These are phyloP conservation scores for Glutinoglossum americanum DNA, from an alignment of 495 filamentous ascomycete genomes.

Conservation along the genomic window DNA sequence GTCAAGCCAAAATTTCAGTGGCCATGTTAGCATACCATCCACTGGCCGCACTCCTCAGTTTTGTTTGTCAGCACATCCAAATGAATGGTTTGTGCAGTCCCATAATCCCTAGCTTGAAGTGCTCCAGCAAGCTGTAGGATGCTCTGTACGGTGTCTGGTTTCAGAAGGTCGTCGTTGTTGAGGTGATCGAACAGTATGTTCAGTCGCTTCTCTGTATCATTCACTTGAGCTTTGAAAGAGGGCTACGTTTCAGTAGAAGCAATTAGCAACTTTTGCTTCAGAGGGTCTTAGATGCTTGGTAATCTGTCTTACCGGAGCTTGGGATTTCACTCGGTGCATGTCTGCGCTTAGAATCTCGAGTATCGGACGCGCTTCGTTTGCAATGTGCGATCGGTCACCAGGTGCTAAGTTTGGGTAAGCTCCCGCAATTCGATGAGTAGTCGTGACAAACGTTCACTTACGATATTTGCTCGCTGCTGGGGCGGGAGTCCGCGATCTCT, in stretches of 20 bases:
- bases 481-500: slow-evolving; percentile 19
- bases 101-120: slow-evolving; percentile 50
- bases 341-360: slow-evolving; percentile 64
- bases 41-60: slow-evolving; percentile 69
- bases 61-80: slow-evolving; percentile 63
- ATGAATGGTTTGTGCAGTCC: slow-evolving; percentile 52
- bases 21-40: slow-evolving; percentile 54
- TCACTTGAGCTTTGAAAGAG: slow-evolving; percentile 63
- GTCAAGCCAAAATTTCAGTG: slow-evolving; percentile 3
- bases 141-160: slow-evolving; percentile 54
- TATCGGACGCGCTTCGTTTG: slow-evolving; percentile 47
- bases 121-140: slow-evolving; percentile 45
- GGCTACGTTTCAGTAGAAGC: slow-evolving; percentile 7
- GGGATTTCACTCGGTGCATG: slow-evolving; percentile 67
- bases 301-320: slow-evolving; percentile 34
- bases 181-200: slow-evolving; percentile 86
- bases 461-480: slow-evolving; percentile 44
- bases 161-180: slow-evolving; percentile 82
- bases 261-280: not conserved
- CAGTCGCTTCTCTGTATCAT: slow-evolving; percentile 79
- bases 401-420: slow-evolving; percentile 24
- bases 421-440: slow-evolving; percentile 6
- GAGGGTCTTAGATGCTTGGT: not conserved
- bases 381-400: slow-evolving; percentile 83
- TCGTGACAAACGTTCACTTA: slow-evolving; percentile 17